Percentiles rank a stretch among this genome's conserved stretches.
Evolutionary conservation across 148 eudicot genomes (phyloP).

Genomic region (Rhododendron simsii): DNA sequence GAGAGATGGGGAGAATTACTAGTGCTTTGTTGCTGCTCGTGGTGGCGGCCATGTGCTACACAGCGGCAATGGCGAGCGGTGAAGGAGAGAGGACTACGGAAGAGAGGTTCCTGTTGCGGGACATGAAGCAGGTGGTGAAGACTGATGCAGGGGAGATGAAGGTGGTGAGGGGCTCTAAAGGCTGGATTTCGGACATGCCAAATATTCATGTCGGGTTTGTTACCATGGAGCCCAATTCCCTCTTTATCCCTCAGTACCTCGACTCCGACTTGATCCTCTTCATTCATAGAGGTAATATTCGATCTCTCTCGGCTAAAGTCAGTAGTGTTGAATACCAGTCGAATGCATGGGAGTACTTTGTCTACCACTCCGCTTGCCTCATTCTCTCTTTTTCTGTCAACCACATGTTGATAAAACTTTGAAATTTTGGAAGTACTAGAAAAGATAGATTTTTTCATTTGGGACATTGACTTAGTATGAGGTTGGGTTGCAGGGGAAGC

Average conservation of each 20-base stretch:
- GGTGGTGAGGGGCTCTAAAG: slow-evolving; percentile 31
- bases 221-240: too few relatives aligned
- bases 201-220: slow-evolving; percentile 55
- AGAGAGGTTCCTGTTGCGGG: slow-evolving; percentile 41
- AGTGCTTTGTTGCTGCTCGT: slow-evolving; percentile 15
- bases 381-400: too few relatives aligned
- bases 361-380: too few relatives aligned
- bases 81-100: slow-evolving; percentile 2
- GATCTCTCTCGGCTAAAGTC: too few relatives aligned
- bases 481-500: too few relatives aligned
- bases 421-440: too few relatives aligned
- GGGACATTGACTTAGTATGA: too few relatives aligned
- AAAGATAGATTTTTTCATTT: too few relatives aligned
- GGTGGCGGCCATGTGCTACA: slow-evolving; percentile 18
- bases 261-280: slow-evolving; percentile 3
- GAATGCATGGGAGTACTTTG: too few relatives aligned
- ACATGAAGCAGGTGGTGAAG: slow-evolving; percentile 43
- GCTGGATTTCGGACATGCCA: slow-evolving; percentile 24
- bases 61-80: slow-evolving; percentile 4
- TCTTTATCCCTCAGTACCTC: too few relatives aligned
- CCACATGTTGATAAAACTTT: too few relatives aligned
- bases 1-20: slow-evolving; percentile 9
- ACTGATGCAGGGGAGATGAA: slow-evolving; percentile 87
- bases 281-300: slow-evolving; percentile 40
- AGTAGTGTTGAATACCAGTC: too few relatives aligned